Conservation (phyloP, 306 rosid genomes). For the Quercus gilva region DNA sequence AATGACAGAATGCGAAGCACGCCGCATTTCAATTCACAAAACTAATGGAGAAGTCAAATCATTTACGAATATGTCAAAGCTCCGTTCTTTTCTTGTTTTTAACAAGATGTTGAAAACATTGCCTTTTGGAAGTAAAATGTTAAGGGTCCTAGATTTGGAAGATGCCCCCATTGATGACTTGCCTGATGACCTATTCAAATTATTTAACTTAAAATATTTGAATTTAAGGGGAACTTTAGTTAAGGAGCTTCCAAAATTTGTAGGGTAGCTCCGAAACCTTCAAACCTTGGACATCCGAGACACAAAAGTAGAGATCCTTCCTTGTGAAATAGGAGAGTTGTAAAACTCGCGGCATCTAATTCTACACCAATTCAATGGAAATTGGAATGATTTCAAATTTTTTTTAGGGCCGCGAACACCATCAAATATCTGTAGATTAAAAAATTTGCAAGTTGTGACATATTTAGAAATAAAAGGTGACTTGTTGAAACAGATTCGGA, state of each 20-base stretch:
- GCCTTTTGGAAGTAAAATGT: too few relatives aligned
- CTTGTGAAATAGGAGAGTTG: background rate
- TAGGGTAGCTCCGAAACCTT: background rate
- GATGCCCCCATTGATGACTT: background rate
- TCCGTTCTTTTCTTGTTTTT: too few relatives aligned
- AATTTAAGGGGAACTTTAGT: background rate
- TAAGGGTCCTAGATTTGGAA: too few relatives aligned
- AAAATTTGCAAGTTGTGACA: slow-evolving; percentile 1
- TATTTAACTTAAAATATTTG: background rate
- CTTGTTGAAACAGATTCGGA: background rate
- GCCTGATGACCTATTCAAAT: background rate
- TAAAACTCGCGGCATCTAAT: background rate
- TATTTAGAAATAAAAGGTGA: background rate
- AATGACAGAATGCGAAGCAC: too few relatives aligned
- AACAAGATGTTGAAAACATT: background rate
- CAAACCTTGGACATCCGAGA: background rate
- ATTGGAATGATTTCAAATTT: background rate
- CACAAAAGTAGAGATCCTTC: background rate
- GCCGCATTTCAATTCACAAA: too few relatives aligned
- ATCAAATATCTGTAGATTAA: background rate
- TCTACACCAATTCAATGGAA: background rate
- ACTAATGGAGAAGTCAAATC: too few relatives aligned
- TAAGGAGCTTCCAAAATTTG: background rate
- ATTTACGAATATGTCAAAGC: too few relatives aligned
- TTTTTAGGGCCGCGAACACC: background rate